Conservation (phyloP, 1,284 basidiomycete species). For the Lentinula novae-zelandiae region DNA sequence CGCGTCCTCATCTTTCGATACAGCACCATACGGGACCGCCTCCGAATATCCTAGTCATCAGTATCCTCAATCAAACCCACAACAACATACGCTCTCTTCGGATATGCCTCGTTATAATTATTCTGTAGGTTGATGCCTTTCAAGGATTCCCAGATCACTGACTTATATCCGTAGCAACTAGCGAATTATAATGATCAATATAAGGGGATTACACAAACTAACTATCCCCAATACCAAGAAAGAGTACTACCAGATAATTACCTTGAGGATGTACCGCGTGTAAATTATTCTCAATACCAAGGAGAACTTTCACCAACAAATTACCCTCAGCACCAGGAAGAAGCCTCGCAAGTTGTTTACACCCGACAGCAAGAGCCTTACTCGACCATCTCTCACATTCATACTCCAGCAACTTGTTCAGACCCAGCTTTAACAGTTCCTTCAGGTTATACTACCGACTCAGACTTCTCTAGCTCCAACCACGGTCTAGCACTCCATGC, state of each 20-base stretch:
- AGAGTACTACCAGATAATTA: neutral
- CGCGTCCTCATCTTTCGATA: constrained; percentile 1
- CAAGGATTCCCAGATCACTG: neutral
- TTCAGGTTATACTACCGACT: neutral
- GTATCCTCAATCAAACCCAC: neutral
- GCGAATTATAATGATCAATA: neutral
- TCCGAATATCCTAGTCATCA: constrained; percentile 4
- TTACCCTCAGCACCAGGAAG: neutral
- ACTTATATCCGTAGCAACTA: neutral
- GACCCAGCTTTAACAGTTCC: neutral
- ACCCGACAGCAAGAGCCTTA: neutral
- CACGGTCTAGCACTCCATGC: neutral
- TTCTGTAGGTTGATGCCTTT: neutral
- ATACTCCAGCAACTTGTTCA: neutral
- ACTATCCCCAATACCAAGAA: neutral
- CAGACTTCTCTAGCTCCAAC: neutral
- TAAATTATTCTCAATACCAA: neutral
- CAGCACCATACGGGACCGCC: neutral
- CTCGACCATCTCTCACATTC: neutral
- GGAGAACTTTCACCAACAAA: neutral
- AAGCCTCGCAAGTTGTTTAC: neutral
- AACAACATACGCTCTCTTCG: neutral
- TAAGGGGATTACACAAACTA: neutral
- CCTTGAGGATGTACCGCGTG: neutral
- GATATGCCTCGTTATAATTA: constrained; percentile 6